phyloP scores from a whole-genome alignment of 352 stramenopile genomes.

The Phytophthora agathidicida region DNA sequence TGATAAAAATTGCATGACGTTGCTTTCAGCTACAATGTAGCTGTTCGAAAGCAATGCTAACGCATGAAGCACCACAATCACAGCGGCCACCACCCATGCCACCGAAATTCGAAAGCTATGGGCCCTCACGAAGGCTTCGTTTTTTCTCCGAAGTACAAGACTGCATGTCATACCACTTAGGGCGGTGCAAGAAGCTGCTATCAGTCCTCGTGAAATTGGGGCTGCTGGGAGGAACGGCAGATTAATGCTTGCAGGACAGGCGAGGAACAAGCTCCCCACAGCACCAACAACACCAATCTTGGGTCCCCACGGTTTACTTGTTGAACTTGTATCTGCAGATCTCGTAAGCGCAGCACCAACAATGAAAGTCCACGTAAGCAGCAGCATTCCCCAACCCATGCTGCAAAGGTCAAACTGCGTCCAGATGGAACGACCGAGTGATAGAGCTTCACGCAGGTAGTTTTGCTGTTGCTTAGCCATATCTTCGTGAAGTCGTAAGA shows the following conservation, averaged over 20 bases:
- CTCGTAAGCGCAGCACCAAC: slow-evolving; percentile 15
- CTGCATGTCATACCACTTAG: slow-evolving; percentile 27
- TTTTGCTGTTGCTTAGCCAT: slow-evolving; percentile 47
- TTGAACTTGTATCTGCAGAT: not conserved
- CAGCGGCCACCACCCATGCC: slow-evolving; percentile 35
- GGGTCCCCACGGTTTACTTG: slow-evolving; percentile 7
- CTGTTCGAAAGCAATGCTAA: slow-evolving; percentile 83
- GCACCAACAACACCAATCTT: slow-evolving; percentile 5
- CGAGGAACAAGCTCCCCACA: slow-evolving; percentile 20
- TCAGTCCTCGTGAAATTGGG: slow-evolving; percentile 33
- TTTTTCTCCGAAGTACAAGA: slow-evolving; percentile 3
- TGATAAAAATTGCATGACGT: slow-evolving; percentile 75
- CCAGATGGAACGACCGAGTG: slow-evolving; percentile 79
- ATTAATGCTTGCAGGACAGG: slow-evolving; percentile 27
- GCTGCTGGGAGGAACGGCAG: slow-evolving; percentile 37
- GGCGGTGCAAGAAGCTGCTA: slow-evolving; percentile 24
- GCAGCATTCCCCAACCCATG: slow-evolving; percentile 71
- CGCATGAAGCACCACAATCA: slow-evolving; percentile 64
- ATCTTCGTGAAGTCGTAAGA: slow-evolving; percentile 43
- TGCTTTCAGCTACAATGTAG: slow-evolving; percentile 82
- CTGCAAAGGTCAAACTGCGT: slow-evolving; percentile 87
- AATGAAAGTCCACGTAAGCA: slow-evolving; percentile 54
- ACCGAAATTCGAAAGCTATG: slow-evolving; percentile 10
- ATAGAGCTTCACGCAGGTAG: slow-evolving; percentile 72
- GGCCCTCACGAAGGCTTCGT: not conserved